A percentile compares a stretch with the other conserved stretches of the same genome.
Conservation (phyloP, 164 flowering plant genomes). For the Magnolia kwangsiensis region DNA sequence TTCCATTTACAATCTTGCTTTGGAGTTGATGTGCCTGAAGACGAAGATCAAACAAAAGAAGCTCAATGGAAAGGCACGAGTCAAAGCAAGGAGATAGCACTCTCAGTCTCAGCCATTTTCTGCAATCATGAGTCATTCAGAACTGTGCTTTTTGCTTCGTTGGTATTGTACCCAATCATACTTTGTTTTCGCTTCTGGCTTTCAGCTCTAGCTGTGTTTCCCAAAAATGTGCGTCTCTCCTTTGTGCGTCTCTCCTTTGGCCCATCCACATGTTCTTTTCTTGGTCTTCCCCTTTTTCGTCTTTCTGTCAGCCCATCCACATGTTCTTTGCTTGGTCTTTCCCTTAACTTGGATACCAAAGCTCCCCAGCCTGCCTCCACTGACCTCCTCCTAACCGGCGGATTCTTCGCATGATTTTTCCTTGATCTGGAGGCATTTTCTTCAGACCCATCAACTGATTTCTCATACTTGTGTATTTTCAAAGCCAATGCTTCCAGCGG, state of each 20-base stretch:
- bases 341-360: not conserved
- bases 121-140: not conserved
- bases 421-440: constrained; percentile 2
- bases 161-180: not conserved
- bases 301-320: not conserved
- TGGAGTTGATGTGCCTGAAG: not conserved
- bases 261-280: not conserved
- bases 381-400: not conserved
- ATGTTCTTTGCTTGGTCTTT: not conserved
- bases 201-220: not conserved
- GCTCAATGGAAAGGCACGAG: not conserved
- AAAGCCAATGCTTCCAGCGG: constrained; percentile 59
- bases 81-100: not conserved
- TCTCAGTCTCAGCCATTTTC: not conserved
- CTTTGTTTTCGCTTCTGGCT: not conserved
- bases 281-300: not conserved
- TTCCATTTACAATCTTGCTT: not conserved
- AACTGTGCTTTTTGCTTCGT: not conserved
- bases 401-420: constrained; percentile 2
- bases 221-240: not conserved
- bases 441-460: constrained; percentile 17
- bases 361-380: not conserved
- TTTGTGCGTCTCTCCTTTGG: not conserved
- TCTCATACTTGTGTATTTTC: constrained; percentile 43
- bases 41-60: not conserved